phyloP scores from a whole-genome alignment of 2,329 filamentous ascomycete species.

The Aspergillus fumigatiaffinis region DNA sequence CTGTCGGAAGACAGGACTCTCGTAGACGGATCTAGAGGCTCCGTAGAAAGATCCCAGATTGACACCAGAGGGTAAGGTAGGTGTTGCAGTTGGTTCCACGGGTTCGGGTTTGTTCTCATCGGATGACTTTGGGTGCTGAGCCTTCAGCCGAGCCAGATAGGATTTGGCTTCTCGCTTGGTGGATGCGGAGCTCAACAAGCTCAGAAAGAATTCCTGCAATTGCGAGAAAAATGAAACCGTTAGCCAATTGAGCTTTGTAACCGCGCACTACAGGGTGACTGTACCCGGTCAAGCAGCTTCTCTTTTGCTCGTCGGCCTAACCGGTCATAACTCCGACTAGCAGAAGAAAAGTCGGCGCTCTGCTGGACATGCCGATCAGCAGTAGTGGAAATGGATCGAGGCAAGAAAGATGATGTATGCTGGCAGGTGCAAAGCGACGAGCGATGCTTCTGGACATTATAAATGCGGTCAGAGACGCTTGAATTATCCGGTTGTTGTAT shows the following conservation, averaged over 20 bases:
- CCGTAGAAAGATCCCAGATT: constrained; percentile 61
- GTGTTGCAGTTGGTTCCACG: constrained; percentile 12
- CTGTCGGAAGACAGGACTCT: constrained; percentile 59
- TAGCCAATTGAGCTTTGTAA: background rate
- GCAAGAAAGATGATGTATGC: background rate
- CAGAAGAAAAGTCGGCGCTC: constrained; percentile 29
- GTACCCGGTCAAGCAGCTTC: constrained; percentile 42
- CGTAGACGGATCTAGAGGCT: constrained; percentile 54
- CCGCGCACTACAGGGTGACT: background rate
- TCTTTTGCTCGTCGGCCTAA: constrained; percentile 40
- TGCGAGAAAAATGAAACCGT: background rate
- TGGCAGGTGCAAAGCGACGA: constrained; percentile 11
- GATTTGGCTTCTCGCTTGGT: constrained; percentile 90
- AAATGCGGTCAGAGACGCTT: background rate
- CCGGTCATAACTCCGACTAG: constrained; percentile 24
- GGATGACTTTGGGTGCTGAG: constrained; percentile 31
- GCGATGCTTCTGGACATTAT: constrained; percentile 18
- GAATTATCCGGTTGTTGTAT: background rate
- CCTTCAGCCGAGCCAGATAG: constrained; percentile 81
- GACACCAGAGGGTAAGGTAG: constrained; percentile 44
- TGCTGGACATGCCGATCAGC: constrained; percentile 21
- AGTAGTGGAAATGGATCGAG: constrained; percentile 15
- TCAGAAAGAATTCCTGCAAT: constrained; percentile 74
- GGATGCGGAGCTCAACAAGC: constrained; percentile 79
- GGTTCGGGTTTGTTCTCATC: constrained; percentile 29